These are phyloP conservation scores for Cerioporus squamosus DNA, from an alignment of 1,284 basidiomycete genomes.

Conservation along the genomic window DNA sequence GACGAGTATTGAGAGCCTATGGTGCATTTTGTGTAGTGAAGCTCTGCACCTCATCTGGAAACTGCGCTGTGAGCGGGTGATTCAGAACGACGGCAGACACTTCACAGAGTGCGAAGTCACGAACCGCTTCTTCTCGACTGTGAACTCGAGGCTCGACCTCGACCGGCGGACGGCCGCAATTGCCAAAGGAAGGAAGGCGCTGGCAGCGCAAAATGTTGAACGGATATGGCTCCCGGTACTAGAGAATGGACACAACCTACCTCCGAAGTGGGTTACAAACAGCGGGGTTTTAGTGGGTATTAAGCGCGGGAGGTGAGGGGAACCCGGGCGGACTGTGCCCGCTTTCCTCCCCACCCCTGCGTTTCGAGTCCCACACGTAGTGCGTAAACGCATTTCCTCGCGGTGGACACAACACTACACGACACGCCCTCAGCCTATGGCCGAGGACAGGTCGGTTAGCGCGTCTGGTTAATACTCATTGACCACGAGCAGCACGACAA, in stretches of 20 bases:
- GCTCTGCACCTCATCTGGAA: constrained; percentile 38
- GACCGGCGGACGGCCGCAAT: constrained; percentile 1
- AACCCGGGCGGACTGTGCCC: too few species aligned
- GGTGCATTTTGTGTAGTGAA: constrained; percentile 35
- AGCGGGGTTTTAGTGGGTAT: constrained; percentile 32
- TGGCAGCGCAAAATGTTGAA: background rate
- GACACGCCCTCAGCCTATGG: background rate
- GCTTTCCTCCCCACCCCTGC: too few species aligned
- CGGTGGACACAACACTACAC: background rate
- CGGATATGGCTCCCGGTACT: constrained; percentile 10
- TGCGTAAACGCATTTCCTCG: constrained; percentile 23
- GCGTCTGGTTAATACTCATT: background rate
- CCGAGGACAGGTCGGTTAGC: background rate
- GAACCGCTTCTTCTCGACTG: constrained; percentile 10
- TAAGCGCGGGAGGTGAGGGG: constrained; percentile 2
- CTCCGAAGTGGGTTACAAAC: constrained; percentile 2
- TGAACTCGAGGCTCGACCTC: constrained; percentile 2
- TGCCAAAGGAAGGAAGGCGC: background rate
- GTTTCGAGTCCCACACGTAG: constrained; percentile 18
- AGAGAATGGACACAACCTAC: background rate
- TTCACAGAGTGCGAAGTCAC: constrained; percentile 9
- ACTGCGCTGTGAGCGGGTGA: constrained; percentile 30
- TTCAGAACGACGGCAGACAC: constrained; percentile 4
- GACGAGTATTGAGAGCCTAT: constrained; percentile 19
- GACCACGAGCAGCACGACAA: background rate